Evolutionary conservation across 305 asterid species (phyloP).

Genomic region (Nicotiana rustica): DNA sequence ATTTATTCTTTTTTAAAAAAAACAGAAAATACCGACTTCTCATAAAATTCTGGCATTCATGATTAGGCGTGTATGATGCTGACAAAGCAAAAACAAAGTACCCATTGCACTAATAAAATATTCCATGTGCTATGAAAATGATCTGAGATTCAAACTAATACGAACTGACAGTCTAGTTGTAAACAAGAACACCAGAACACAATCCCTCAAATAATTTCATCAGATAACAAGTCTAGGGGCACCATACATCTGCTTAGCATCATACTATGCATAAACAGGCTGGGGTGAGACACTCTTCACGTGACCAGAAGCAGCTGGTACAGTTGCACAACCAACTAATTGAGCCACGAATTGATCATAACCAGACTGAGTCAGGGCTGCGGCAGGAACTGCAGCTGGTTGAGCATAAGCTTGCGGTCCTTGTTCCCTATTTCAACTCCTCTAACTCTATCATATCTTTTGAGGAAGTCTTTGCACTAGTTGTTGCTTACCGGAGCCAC

Average conservation of each 20-base stretch:
- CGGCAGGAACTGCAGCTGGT: slow-evolving; percentile 44
- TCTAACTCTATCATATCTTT: too few relatives aligned
- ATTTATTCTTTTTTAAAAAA: too few relatives aligned
- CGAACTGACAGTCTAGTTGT: slow-evolving; percentile 8
- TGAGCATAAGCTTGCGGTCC: slow-evolving; percentile 63
- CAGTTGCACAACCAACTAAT: slow-evolving; percentile 71
- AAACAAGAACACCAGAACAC: slow-evolving; percentile 10
- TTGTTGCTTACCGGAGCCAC: too few relatives aligned
- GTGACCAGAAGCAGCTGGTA: slow-evolving; percentile 58
- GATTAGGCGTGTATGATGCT: neutral
- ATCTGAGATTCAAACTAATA: slow-evolving; percentile 30
- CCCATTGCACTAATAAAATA: slow-evolving; percentile 4
- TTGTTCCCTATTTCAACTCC: too few relatives aligned
- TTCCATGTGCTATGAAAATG: neutral
- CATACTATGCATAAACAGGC: slow-evolving; percentile 67
- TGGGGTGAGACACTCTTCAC: slow-evolving; percentile 67
- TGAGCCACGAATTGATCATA: slow-evolving; percentile 68
- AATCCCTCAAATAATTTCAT: slow-evolving; percentile 6
- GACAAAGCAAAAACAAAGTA: slow-evolving; percentile 1
- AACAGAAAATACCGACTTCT: neutral
- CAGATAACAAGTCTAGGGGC: slow-evolving; percentile 55
- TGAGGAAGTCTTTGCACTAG: too few relatives aligned
- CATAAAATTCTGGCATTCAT: slow-evolving; percentile 20
- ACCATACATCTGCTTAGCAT: slow-evolving; percentile 74
- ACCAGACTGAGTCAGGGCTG: slow-evolving; percentile 44